Base-by-base conservation (phyloP, 305 asterid species). In the Petunia hybrid region DNA sequence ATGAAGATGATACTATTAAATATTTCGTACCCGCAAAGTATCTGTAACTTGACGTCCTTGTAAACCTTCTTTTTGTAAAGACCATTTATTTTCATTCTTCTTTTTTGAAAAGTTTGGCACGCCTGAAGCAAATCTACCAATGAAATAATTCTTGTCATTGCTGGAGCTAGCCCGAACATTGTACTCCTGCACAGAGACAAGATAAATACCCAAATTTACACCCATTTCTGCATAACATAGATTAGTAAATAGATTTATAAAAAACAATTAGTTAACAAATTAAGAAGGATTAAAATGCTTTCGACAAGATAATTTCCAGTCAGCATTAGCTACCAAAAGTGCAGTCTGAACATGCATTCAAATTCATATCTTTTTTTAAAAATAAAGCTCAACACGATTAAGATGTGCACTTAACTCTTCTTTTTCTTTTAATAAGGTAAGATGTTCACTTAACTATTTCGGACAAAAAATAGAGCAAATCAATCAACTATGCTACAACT, bases 41-140 rank as follows among this genome's bases (percentile, higher is more conserved):
- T 96, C 98, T 55, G 98, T 83, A 82, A 96, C 89, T 85, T 94
- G 98, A 85, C 99, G 97, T 81, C 98, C 99, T 86, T 91, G 97
- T 88, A 94, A 81, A 83, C 95, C 97, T 88, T 96, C 98, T 85
- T 93, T 96, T 88, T 92, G 98, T 88, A 96, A 53, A 57, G 93
- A 84, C 99, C 99, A 96, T 81, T 93, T 96, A 83, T 92, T 92
- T 82, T 95, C 98, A 66, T 88, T 89, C 89, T 91, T 92, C 90
- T 91, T 94, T 91, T 89, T 92, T 51, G 89, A 86, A 85, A 96
- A 94, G 84, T 83, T 89, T 7, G 98, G 99, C 57, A 96, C 85
- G 46, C 99, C 99, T 2, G 95, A 81, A 10, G 97, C 90, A 85
- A 96, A 96, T 86, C 99, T 89, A 78, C 94, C 98, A 67, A 96